Evolutionary conservation across 2,329 filamentous ascomycete species (phyloP).

Genomic region (Colletotrichum sublineola): DNA sequence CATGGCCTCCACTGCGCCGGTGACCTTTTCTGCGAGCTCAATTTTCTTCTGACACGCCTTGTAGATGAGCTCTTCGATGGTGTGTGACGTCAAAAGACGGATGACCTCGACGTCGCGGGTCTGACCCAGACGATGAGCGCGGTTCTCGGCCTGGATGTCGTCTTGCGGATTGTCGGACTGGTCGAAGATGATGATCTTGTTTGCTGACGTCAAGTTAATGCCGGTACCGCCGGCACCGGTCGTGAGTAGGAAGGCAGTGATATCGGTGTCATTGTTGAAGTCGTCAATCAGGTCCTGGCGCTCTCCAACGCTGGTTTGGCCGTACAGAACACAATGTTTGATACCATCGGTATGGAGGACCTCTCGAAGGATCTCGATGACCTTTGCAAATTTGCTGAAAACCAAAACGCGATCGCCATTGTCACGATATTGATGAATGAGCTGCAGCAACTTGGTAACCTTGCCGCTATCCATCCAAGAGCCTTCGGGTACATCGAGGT

Average conservation of each 20-base stretch:
- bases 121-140: constrained; percentile 94
- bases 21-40: constrained; percentile 79
- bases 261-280: constrained; percentile 81
- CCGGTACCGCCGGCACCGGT: constrained; percentile 97
- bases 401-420: constrained; percentile 90
- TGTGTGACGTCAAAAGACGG: constrained; percentile 81
- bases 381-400: constrained; percentile 93
- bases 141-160: constrained; percentile 97
- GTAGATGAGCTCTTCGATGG: constrained; percentile 94
- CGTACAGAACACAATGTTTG: constrained; percentile 87
- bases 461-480: constrained; percentile 81
- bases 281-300: constrained; percentile 90
- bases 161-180: constrained; percentile 98
- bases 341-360: constrained; percentile 82
- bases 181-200: constrained; percentile 98
- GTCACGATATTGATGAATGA: constrained; percentile 79
- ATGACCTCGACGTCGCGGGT: constrained; percentile 91
- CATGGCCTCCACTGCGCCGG: constrained; percentile 54
- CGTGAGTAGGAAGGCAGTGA: constrained; percentile 92
- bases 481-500: constrained; percentile 66
- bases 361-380: constrained; percentile 90
- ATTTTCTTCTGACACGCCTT: constrained; percentile 93
- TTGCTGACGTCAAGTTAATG: constrained; percentile 94
- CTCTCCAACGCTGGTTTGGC: constrained; percentile 82
- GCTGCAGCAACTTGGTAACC: constrained; percentile 81